A percentile compares a stretch with the other conserved stretches of the same genome.
Evolutionary conservation across 139 green algal species (phyloP).

Genomic region (Coccomyxa sp.): DNA sequence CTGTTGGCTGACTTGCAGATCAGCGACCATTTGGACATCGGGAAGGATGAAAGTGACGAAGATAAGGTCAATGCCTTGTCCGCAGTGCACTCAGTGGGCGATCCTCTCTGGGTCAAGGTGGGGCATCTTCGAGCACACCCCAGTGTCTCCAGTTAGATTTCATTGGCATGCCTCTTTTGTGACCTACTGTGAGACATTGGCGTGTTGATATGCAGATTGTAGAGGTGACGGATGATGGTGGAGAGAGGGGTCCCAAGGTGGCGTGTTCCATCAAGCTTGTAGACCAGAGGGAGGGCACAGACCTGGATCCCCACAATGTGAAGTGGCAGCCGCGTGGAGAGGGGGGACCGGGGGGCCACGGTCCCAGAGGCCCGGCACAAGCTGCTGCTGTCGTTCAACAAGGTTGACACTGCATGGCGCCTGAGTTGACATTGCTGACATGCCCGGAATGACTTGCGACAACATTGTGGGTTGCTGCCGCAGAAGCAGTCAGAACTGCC

Average conservation of each 20-base stretch:
- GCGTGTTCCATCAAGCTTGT: constrained; percentile 26
- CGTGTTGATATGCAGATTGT: not conserved
- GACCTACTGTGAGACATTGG: not conserved
- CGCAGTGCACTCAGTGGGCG: constrained; percentile 34
- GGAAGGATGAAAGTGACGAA: constrained; percentile 49
- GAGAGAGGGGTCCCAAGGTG: constrained; percentile 8
- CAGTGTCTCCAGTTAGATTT: not conserved
- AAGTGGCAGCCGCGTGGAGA: constrained; percentile 1
- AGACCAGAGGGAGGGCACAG: constrained; percentile 28
- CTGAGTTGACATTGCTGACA: not conserved
- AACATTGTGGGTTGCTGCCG: not conserved
- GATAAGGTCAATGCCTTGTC: constrained; percentile 41
- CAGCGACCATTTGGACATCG: constrained; percentile 40
- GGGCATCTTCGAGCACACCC: not conserved
- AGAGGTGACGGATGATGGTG: constrained; percentile 27
- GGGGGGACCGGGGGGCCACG: not conserved
- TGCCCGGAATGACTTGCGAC: not conserved
- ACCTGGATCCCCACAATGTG: constrained; percentile 30
- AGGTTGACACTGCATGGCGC: not conserved
- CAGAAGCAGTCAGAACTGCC: not conserved
- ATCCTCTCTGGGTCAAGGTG: constrained; percentile 56
- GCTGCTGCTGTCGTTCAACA: not conserved
- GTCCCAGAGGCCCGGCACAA: not conserved
- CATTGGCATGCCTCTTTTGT: not conserved
- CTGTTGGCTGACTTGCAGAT: constrained; percentile 31